Evolutionary conservation across 306 rosid species (phyloP).

Genomic region (Ochetophila trinervis): DNA sequence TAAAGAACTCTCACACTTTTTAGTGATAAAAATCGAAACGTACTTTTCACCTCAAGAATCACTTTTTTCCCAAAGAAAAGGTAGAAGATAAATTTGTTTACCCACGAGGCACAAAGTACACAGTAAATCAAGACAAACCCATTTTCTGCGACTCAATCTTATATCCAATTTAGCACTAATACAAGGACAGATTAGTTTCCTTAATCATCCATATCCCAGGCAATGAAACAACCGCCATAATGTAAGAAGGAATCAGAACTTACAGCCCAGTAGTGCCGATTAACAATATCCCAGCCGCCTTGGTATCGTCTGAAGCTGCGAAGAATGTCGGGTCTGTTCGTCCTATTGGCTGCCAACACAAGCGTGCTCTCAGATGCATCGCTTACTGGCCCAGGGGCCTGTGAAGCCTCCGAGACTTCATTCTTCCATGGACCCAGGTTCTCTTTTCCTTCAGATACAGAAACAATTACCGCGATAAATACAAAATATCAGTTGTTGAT

Average conservation of each 20-base stretch:
- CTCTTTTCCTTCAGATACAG: slow-evolving; percentile 43
- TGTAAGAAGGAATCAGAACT: slow-evolving; percentile 32
- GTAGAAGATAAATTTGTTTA: neutral
- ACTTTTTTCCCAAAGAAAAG: neutral
- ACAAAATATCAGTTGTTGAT: slow-evolving; percentile 11
- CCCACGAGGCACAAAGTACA: neutral
- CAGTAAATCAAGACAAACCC: neutral
- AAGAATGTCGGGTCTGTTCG: slow-evolving; percentile 80
- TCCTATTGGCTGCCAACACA: slow-evolving; percentile 76
- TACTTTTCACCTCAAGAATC: neutral
- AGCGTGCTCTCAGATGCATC: slow-evolving; percentile 48
- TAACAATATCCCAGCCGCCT: slow-evolving; percentile 85
- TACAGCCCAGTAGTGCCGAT: slow-evolving; percentile 95
- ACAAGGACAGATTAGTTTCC: neutral
- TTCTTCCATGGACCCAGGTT: slow-evolving; percentile 79
- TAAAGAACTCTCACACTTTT: neutral
- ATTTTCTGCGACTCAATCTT: neutral
- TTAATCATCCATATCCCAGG: slow-evolving; percentile 20
- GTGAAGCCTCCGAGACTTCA: slow-evolving; percentile 45
- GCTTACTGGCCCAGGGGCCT: slow-evolving; percentile 59
- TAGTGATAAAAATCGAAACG: neutral
- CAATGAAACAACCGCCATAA: slow-evolving; percentile 8
- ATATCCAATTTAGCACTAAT: neutral
- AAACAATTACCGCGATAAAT: neutral
- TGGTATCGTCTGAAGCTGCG: slow-evolving; percentile 51